Evolutionary conservation across 78 protist genomes (phyloP).

Genomic region (Emiliania huxleyi): DNA sequence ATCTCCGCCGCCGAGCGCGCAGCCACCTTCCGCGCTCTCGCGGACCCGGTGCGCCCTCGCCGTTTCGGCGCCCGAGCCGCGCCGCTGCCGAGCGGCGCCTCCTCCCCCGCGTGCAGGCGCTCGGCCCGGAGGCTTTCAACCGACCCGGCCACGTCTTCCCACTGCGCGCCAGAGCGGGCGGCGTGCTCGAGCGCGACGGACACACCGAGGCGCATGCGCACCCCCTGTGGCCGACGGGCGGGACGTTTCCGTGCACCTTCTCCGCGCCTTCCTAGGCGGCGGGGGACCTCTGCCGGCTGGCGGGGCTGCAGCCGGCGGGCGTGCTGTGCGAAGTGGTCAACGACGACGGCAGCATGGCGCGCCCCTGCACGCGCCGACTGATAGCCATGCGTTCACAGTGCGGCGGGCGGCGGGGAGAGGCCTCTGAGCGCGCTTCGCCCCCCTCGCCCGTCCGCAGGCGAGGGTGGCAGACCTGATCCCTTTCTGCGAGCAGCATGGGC

Average conservation of each 20-base stretch:
- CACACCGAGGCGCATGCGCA: constrained; percentile 81
- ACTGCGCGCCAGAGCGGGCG: constrained; percentile 39
- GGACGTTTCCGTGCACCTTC: too few relatives aligned
- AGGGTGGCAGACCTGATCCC: constrained; percentile 17
- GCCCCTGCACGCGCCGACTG: too few relatives aligned
- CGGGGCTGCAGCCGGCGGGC: constrained; percentile 35
- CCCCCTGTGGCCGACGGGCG: too few relatives aligned
- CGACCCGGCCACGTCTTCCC: constrained; percentile 53
- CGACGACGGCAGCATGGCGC: constrained; percentile 57
- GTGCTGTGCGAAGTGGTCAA: constrained; percentile 39
- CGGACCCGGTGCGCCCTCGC: constrained; percentile 40
- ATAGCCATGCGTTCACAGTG: too few relatives aligned
- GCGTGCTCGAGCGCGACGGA: constrained; percentile 56
- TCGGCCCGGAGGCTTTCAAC: constrained; percentile 6
- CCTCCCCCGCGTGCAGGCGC: too few relatives aligned
- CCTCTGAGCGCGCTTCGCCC: too few relatives aligned
- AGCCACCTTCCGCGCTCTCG: constrained; percentile 46
- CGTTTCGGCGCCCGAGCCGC: too few relatives aligned
- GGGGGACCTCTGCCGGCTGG: constrained; percentile 43
- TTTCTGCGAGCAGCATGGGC: constrained; percentile 30
- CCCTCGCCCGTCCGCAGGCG: too few relatives aligned
- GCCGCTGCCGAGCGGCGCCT: too few relatives aligned
- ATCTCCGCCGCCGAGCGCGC: constrained; percentile 62
- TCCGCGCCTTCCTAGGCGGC: too few relatives aligned
- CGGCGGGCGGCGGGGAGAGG: too few relatives aligned